Evolutionary conservation across 495 filamentous ascomycete species (phyloP).

Genomic region (Mytilinidion resinicola): DNA sequence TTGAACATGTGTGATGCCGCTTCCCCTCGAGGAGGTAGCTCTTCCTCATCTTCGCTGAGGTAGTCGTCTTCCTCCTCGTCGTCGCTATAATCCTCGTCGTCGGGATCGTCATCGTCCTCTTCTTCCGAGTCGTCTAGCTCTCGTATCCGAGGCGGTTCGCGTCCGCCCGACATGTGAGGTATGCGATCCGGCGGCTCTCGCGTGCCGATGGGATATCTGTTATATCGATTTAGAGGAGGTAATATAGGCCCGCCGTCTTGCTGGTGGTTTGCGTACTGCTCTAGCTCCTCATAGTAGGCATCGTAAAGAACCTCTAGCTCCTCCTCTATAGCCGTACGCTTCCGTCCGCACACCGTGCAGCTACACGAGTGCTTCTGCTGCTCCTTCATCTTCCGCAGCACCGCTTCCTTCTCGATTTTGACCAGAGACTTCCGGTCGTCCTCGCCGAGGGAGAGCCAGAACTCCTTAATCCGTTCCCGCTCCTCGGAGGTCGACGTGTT

Average conservation of each 20-base stretch:
- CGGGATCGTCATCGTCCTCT: slow-evolving; percentile 50
- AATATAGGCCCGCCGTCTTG: slow-evolving; percentile 61
- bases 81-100: slow-evolving; percentile 53
- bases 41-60: slow-evolving; percentile 51
- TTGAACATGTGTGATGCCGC: slow-evolving; percentile 78
- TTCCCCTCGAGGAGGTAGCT: slow-evolving; percentile 44
- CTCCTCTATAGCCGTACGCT: slow-evolving; percentile 95
- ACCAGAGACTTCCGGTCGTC: slow-evolving; percentile 88
- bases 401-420: slow-evolving; percentile 97
- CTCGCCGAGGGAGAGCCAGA: slow-evolving; percentile 95
- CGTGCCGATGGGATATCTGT: neutral
- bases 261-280: slow-evolving; percentile 92
- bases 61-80: slow-evolving; percentile 48
- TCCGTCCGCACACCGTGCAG: slow-evolving; percentile 93
- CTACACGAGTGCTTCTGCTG: slow-evolving; percentile 99
- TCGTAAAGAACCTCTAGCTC: slow-evolving; percentile 98
- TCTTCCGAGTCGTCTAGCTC: slow-evolving; percentile 55
- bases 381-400: slow-evolving; percentile 99
- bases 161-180: neutral
- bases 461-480: slow-evolving; percentile 93
- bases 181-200: slow-evolving; percentile 14
- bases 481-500: slow-evolving; percentile 91
- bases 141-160: slow-evolving; percentile 36
- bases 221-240: slow-evolving; percentile 40
- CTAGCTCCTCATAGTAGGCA: slow-evolving; percentile 96